These are phyloP conservation scores for Paxillus involutus DNA, from an alignment of 768 basidiomycete genomes.

Conservation along the genomic window DNA sequence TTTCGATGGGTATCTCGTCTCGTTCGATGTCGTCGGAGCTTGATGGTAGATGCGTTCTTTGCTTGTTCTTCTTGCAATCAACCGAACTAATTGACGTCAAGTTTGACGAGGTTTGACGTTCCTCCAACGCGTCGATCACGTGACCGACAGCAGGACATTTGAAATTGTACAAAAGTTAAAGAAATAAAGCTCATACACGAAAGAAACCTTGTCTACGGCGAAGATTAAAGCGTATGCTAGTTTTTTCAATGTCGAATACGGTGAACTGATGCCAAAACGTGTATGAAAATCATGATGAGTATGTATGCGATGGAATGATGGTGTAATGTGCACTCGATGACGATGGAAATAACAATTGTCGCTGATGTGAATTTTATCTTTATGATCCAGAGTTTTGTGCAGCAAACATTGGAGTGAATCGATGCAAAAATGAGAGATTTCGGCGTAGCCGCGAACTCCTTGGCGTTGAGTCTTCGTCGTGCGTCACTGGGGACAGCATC, in stretches of 20 bases:
- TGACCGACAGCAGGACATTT: conserved; percentile 18
- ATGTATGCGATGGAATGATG: conserved; percentile 14
- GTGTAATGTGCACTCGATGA: conserved; percentile 4
- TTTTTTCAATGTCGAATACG: conserved; percentile 1
- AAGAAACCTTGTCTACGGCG: not conserved
- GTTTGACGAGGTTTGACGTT: no score
- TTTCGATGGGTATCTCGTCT: conserved; percentile 1
- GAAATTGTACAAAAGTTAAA: not conserved
- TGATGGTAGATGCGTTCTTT: no score
- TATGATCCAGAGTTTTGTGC: conserved; percentile 10
- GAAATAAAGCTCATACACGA: conserved; percentile 1
- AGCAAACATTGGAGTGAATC: conserved; percentile 25
- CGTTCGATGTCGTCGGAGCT: not conserved
- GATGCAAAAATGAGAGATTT: conserved; percentile 37
- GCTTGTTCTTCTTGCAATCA: not conserved
- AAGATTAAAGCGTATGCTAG: conserved; percentile 4
- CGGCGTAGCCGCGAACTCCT: conserved; percentile 28
- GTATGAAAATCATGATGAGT: conserved; percentile 10
- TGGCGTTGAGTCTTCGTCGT: conserved; percentile 14
- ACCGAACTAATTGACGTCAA: conserved; percentile 6
- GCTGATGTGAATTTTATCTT: conserved; percentile 4
- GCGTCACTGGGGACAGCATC: conserved; percentile 7
- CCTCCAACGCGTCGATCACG: conserved; percentile 22
- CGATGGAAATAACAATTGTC: not conserved
- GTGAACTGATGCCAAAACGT: conserved; percentile 7